Conservation (phyloP, 352 stramenopile genomes). For the Globisporangium middletonii region DNA sequence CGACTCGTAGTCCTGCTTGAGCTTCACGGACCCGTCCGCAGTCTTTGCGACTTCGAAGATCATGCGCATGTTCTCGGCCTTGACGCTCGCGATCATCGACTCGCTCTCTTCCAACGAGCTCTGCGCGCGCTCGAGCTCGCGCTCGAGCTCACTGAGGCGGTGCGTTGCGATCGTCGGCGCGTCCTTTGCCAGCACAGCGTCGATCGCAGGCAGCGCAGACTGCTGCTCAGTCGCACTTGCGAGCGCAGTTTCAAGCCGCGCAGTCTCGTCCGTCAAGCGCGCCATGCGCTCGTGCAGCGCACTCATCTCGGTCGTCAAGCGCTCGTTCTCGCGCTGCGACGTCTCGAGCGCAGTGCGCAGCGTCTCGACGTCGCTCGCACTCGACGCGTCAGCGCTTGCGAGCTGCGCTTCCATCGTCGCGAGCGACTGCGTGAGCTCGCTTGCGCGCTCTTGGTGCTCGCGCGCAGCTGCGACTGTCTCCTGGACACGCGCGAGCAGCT, state of each 20-base stretch:
- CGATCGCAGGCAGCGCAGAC: neutral
- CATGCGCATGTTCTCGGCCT: constrained; percentile 72
- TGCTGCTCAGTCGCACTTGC: constrained; percentile 4
- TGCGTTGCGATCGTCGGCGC: neutral
- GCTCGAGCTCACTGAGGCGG: constrained; percentile 7
- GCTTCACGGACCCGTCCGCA: constrained; percentile 43
- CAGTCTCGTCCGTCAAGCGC: constrained; percentile 19
- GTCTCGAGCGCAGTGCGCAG: constrained; percentile 14
- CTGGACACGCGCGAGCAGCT: constrained; percentile 8
- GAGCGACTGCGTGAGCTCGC: constrained; percentile 8
- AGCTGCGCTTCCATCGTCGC: constrained; percentile 9
- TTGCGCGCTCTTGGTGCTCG: constrained; percentile 6
- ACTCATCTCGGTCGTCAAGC: constrained; percentile 12
- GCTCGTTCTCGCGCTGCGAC: constrained; percentile 13
- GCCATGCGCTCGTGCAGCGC: constrained; percentile 18
- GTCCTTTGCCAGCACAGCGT: neutral
- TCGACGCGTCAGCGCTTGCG: neutral
- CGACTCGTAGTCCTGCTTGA: constrained; percentile 57
- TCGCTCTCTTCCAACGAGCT: constrained; percentile 28
- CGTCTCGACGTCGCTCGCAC: constrained; percentile 14
- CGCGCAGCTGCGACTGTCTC: constrained; percentile 4
- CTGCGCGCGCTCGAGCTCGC: constrained; percentile 27
- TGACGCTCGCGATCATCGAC: constrained; percentile 47
- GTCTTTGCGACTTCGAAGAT: constrained; percentile 72
- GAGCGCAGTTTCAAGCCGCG: constrained; percentile 18